Evolutionary conservation across 2,329 filamentous ascomycete genomes (phyloP).

Genomic region (Dendrostoma leiphaemia): DNA sequence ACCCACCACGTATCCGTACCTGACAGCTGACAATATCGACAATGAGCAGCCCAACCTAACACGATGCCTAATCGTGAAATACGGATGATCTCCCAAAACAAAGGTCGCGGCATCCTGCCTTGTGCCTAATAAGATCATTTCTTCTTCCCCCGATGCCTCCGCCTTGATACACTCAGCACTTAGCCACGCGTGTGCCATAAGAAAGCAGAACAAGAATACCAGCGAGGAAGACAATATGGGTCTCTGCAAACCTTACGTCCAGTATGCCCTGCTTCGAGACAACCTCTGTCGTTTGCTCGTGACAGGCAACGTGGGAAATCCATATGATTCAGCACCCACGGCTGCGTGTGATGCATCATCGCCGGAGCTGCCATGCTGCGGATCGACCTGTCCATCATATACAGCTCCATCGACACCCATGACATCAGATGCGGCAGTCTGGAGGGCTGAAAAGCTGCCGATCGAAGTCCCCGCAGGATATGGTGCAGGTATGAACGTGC

Average conservation of each 20-base stretch:
- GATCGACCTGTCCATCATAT: background rate
- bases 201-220: background rate
- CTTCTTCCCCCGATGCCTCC: background rate
- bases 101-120: background rate
- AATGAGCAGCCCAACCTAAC: constrained; percentile 6
- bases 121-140: constrained; percentile 1
- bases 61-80: constrained; percentile 15
- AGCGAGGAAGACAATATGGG: background rate
- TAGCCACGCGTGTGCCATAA: background rate
- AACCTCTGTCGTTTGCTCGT: background rate
- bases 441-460: background rate
- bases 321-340: background rate
- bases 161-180: background rate
- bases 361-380: background rate
- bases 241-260: background rate
- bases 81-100: constrained; percentile 16
- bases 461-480: background rate
- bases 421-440: background rate
- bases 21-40: constrained; percentile 15
- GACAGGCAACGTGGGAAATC: background rate
- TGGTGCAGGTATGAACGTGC: background rate
- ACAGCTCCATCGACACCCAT: background rate
- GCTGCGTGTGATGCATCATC: background rate
- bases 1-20: constrained; percentile 1
- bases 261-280: constrained; percentile 1